phyloP scores from a whole-genome alignment of 805 yeast species.

The Scheffersomyces stipitis region DNA sequence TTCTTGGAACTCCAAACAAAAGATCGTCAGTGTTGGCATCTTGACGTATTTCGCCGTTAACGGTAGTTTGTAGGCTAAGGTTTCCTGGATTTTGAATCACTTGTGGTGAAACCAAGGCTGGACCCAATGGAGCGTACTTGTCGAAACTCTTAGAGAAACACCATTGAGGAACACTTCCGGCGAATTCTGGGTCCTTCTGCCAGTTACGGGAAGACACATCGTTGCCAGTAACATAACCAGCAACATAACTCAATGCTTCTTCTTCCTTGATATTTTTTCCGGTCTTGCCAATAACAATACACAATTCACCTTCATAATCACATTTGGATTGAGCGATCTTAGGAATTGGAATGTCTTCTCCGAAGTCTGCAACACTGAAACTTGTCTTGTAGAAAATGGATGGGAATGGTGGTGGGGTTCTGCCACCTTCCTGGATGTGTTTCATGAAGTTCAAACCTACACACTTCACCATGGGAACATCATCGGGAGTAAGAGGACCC shows the following conservation, averaged over 20 bases:
- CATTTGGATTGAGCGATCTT: conserved; percentile 34
- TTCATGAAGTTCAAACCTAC: conserved; percentile 54
- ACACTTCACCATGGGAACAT: conserved; percentile 38
- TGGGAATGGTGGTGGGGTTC: conserved; percentile 48
- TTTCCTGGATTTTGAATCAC: conserved; percentile 30
- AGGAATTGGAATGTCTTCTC: conserved; percentile 43
- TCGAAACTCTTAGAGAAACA: conserved; percentile 54
- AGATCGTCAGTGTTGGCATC: conserved; percentile 46
- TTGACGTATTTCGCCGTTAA: conserved; percentile 52
- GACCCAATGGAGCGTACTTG: conserved; percentile 59
- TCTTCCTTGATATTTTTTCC: conserved; percentile 42
- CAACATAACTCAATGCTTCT: conserved; percentile 46
- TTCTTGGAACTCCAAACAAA: conserved; percentile 44
- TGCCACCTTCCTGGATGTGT: conserved; percentile 40
- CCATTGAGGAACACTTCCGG: conserved; percentile 52
- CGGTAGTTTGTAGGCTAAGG: conserved; percentile 37
- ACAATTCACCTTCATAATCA: conserved; percentile 58
- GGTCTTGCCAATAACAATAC: conserved; percentile 52
- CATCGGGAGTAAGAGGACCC: conserved; percentile 12
- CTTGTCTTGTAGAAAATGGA: conserved; percentile 52
- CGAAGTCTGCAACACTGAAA: conserved; percentile 45
- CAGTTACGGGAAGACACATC: conserved; percentile 59
- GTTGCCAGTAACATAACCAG: conserved; percentile 56
- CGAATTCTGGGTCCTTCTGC: conserved; percentile 41
- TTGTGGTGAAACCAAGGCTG: conserved; percentile 44